phyloP scores from a whole-genome alignment of 805 yeast species.

The Yarrowia deformans region DNA sequence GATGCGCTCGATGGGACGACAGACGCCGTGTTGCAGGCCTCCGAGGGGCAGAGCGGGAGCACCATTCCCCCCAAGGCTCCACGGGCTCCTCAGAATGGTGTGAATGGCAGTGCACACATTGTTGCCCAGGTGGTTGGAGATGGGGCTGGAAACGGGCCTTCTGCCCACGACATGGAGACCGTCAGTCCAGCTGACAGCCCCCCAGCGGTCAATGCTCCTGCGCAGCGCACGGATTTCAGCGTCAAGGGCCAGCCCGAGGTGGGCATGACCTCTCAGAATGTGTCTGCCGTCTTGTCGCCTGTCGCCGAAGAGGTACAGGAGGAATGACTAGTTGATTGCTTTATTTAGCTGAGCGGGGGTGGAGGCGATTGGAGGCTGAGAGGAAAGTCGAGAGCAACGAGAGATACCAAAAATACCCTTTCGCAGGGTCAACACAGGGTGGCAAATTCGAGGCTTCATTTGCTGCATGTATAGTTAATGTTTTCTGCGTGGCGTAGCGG shows the following conservation, averaged over 20 bases:
- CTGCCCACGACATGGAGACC: neutral
- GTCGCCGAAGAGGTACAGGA: constrained; percentile 28
- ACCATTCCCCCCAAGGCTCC: constrained; percentile 20
- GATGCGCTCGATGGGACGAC: constrained; percentile 32
- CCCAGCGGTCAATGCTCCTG: neutral
- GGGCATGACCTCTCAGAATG: constrained; percentile 16
- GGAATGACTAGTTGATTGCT: constrained; percentile 33
- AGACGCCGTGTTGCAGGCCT: constrained; percentile 11
- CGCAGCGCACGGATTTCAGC: constrained; percentile 4
- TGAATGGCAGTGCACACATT: neutral
- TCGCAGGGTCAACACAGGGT: neutral
- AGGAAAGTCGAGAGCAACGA: neutral
- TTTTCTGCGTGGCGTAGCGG: neutral
- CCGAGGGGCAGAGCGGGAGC: neutral
- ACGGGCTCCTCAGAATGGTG: neutral
- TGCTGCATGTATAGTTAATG: constrained; percentile 29
- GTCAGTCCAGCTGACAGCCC: constrained; percentile 1
- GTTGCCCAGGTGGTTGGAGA: constrained; percentile 6
- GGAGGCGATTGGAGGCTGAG: neutral
- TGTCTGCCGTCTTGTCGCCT: constrained; percentile 26
- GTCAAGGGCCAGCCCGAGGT: constrained; percentile 30
- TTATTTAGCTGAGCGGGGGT: neutral
- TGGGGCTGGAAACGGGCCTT: neutral
- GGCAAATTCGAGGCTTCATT: constrained; percentile 14
- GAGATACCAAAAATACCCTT: neutral